Evolutionary conservation across 2,329 filamentous ascomycete species (phyloP).

Genomic region (Mycosphaerella arachidis): DNA sequence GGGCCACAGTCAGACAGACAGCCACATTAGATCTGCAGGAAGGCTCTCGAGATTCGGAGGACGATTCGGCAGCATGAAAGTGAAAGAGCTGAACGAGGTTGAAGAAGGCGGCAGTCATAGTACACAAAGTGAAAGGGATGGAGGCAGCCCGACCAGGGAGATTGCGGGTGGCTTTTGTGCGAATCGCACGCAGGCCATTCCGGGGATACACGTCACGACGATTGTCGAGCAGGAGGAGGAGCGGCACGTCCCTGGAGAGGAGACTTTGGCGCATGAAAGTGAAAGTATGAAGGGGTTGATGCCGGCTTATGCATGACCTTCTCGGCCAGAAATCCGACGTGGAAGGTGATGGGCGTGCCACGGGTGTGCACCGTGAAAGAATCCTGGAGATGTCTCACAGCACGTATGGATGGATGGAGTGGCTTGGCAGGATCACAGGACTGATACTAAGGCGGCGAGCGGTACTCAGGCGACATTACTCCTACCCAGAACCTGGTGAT

Average conservation of each 20-base stretch:
- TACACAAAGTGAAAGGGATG: slow-evolving; percentile 1
- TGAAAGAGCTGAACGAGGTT: slow-evolving; percentile 5
- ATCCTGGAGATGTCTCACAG: neutral
- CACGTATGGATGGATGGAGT: neutral
- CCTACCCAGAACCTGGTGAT: neutral
- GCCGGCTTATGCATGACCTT: neutral
- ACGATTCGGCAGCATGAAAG: neutral
- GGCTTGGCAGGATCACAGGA: neutral
- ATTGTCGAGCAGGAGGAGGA: slow-evolving; percentile 19
- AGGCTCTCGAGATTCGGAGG: slow-evolving; percentile 4
- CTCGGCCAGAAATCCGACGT: neutral
- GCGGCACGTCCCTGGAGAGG: slow-evolving; percentile 4
- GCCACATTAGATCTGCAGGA: neutral
- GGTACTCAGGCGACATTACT: no score
- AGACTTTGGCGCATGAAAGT: slow-evolving; percentile 6
- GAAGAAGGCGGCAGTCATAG: slow-evolving; percentile 3
- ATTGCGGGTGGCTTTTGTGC: neutral
- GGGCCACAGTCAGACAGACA: neutral
- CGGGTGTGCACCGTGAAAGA: no score
- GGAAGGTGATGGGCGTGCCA: no score
- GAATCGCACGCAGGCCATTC: neutral
- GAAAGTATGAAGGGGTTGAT: slow-evolving; percentile 15
- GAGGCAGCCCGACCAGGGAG: neutral
- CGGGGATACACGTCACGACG: slow-evolving; percentile 17
- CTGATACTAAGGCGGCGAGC: neutral